These are phyloP conservation scores for Pseudogymnoascus sp. DNA, from an alignment of 2,329 filamentous ascomycete genomes.

Conservation along the genomic window DNA sequence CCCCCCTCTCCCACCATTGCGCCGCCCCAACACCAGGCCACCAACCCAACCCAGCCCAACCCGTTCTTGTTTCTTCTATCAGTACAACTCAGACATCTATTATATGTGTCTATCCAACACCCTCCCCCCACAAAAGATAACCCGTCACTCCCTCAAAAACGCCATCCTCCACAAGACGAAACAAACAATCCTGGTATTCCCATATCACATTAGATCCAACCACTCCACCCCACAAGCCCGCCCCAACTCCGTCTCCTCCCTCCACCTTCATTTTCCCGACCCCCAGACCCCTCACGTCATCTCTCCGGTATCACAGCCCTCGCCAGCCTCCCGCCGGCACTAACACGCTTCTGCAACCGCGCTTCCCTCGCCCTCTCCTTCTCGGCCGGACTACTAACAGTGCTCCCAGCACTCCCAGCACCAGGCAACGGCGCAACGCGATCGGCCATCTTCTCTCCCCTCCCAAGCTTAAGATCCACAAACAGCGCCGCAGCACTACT, in stretches of 20 bases:
- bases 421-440: constrained; percentile 23
- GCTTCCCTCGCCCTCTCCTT: constrained; percentile 55
- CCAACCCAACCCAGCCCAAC: not conserved
- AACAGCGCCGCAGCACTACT: constrained; percentile 74
- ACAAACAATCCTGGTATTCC: constrained; percentile 5
- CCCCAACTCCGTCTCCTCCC: not conserved
- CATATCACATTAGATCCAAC: constrained; percentile 1
- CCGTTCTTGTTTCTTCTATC: not conserved
- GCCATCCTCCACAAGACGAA: not conserved
- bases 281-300: not conserved
- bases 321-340: constrained; percentile 66
- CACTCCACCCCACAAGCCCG: not conserved
- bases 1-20: not conserved
- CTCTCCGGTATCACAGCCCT: constrained; percentile 9
- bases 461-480: constrained; percentile 64
- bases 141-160: not conserved
- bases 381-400: constrained; percentile 31
- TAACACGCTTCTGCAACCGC: constrained; percentile 68
- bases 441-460: constrained; percentile 22
- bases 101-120: constrained; percentile 7
- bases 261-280: not conserved
- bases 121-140: not conserved
- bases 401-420: constrained; percentile 18
- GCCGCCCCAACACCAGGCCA: not conserved
- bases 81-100: constrained; percentile 3